phyloP scores from a whole-genome alignment of 2,329 filamentous ascomycete genomes.

The Beauveria pseudobassiana region DNA sequence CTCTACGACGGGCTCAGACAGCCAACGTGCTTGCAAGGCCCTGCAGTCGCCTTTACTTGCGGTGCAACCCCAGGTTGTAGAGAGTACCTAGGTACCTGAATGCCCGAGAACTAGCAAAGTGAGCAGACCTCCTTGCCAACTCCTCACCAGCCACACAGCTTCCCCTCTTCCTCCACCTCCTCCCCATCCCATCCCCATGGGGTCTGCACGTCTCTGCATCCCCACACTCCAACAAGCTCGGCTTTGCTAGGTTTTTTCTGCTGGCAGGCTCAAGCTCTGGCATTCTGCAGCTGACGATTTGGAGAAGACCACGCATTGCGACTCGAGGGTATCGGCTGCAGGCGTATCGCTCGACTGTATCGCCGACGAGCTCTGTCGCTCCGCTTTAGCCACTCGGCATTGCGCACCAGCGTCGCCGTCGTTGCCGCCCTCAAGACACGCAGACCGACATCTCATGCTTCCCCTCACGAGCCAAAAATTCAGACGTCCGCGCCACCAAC shows the following conservation, averaged over 20 bases:
- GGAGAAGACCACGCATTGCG: conserved; percentile 2
- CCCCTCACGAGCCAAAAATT: conserved; percentile 5
- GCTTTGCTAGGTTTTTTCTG: conserved; percentile 3
- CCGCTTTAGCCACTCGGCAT: neutral
- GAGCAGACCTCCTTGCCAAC: neutral
- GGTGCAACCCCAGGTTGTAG: neutral
- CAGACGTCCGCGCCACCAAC: neutral
- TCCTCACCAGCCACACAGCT: neutral
- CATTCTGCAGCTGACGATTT: conserved; percentile 2
- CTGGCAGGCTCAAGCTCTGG: neutral
- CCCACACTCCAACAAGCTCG: conserved; percentile 11
- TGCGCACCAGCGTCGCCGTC: neutral
- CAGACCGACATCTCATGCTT: conserved; percentile 10
- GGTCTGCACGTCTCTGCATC: conserved; percentile 8
- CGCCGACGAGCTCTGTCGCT: neutral
- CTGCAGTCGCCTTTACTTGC: neutral
- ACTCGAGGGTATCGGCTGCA: neutral
- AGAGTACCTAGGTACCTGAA: neutral
- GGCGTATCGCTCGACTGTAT: neutral
- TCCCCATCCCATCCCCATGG: conserved; percentile 5
- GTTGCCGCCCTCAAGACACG: neutral
- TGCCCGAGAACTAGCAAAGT: neutral
- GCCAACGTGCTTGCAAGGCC: neutral
- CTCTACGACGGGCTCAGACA: neutral
- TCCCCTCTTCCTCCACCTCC: conserved; percentile 11